phyloP scores from a whole-genome alignment of 192 early-diverging fungal species.

The Coemansia sp. region DNA sequence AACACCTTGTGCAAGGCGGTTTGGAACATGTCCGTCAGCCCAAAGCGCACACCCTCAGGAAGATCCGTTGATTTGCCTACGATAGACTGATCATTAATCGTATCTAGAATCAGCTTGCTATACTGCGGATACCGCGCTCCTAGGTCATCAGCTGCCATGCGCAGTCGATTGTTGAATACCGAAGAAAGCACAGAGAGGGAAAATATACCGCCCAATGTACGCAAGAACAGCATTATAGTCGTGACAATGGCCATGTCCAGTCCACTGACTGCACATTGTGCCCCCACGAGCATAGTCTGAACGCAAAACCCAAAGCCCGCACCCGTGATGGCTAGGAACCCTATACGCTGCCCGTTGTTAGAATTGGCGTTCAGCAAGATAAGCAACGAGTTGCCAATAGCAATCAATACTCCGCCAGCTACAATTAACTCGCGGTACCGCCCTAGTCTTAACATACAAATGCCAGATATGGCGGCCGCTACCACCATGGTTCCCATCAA shows the following conservation, averaged over 20 bases:
- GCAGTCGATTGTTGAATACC: slow-evolving; percentile 62
- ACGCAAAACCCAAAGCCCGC: slow-evolving; percentile 76
- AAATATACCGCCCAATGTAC: slow-evolving; percentile 63
- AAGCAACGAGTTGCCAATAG: slow-evolving; percentile 66
- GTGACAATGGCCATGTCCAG: slow-evolving; percentile 70
- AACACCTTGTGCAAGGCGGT: slow-evolving; percentile 56
- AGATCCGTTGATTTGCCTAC: slow-evolving; percentile 28
- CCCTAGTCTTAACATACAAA: slow-evolving; percentile 57
- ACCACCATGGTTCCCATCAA: slow-evolving; percentile 71
- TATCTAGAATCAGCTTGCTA: slow-evolving; percentile 45
- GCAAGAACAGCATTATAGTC: slow-evolving; percentile 62
- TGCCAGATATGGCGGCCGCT: slow-evolving; percentile 62
- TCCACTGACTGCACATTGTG: slow-evolving; percentile 64
- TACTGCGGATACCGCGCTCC: slow-evolving; percentile 43
- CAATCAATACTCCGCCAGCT: slow-evolving; percentile 62
- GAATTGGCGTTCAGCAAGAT: slow-evolving; percentile 55
- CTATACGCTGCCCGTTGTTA: slow-evolving; percentile 57
- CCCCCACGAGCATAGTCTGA: slow-evolving; percentile 69
- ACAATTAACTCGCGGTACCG: slow-evolving; percentile 64
- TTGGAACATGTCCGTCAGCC: slow-evolving; percentile 58
- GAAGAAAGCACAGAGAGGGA: slow-evolving; percentile 61
- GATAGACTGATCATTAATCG: slow-evolving; percentile 50
- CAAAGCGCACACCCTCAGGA: slow-evolving; percentile 32
- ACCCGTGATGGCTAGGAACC: slow-evolving; percentile 68
- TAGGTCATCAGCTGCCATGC: slow-evolving; percentile 17